Base-by-base conservation (phyloP, 176 grass and related monocot genomes). In the Musa beccarii region DNA sequence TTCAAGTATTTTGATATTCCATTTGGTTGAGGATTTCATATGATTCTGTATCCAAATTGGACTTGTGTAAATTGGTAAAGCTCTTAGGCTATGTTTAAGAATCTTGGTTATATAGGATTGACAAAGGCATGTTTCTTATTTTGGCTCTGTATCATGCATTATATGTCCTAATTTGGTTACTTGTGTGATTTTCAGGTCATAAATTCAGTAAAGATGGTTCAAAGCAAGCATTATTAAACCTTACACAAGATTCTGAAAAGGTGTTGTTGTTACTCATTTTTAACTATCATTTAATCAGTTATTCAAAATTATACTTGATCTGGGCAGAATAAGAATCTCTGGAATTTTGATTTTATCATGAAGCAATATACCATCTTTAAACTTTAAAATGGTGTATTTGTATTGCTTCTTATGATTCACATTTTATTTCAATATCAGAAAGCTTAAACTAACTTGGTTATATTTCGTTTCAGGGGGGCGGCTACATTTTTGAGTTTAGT, bases 161-260 rank as follows among this genome's bases (percentile, higher is more conserved):
- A 23, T 24, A 28, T 72, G 55, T 77, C 9, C 17, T 59, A 81
- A 15, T 63, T 74, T 52, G 12, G 69, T 66, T 66, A 71, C 71
- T 76, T 84, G 52, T 79, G 17, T 84, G 11, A 34, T 61, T 75
- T 81, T 59, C 55, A 98, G 94, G 88, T 79, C 94, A 93, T 76
- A 98, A 98, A 67, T 90, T 98, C 75, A 98, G 85, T 34, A 98
- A 98, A 81, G 94, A 98, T 87, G 90, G 90, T 78, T 87, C 84
- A 56, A 93, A 93, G 82, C 88, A 87, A 80, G 79, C 86, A 83
- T 82, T 98, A 68, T 76, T 98, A 76, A 98, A 93, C 75, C 88
- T 98, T 80, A 93, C 84, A 54, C 87, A 98, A 86, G 94, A 93
- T 77, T 77, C 92, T 52, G 88, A 93, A 71, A 93, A 93, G 94